Evolutionary conservation across 768 basidiomycete genomes (phyloP), one percentile per base, ranked within the genome.

Genomic region (Pleurotus giganteus): DNA sequence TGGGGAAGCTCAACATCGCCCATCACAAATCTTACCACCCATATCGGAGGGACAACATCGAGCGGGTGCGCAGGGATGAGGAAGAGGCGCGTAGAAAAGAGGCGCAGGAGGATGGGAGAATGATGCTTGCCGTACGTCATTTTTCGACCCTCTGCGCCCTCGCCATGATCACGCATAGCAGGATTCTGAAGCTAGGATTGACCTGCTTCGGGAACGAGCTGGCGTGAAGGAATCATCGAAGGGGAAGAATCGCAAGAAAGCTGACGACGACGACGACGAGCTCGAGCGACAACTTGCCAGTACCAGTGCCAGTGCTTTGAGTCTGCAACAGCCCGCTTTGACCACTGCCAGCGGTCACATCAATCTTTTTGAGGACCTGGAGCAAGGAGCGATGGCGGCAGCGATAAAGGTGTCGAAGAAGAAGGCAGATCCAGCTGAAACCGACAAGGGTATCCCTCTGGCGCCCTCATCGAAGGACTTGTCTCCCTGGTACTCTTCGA

Each of bases 21-120:
- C 91, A 93, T 67, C 91, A 92, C 75, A 94, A 41, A 66, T 91
- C 89, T 1, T 93, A 93, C 67, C 91, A 94, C 60, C 91, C 91
- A 0, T 93, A 93, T 65, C 73, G 91, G 34, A 70, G 85, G 39
- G 91, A 94, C 66, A 94, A 94, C 63, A 89, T 93, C 56, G 89
- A 91, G 56, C 81, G 80, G 17, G 89, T 94, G 1, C 74, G 84
- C n/a, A 71, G 65, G 55, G 91, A 94, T 78, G 91, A 94, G 71
- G 91, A 89, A 63, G 88, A 86, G 65, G 91, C 89, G 12, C 72
- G 76, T 2, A 70, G 69, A 34, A 78, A 87, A 58, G 86, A 89
- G 59, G 82, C 79, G 15, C 78, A 81, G 57, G 83, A 88, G 65
- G 88, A 91, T 55, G 90, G 83, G 2, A 71, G 83, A 41, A 82